Evolutionary conservation across 257 asterid species (phyloP).

Genomic region (Solanum raphanifolium): DNA sequence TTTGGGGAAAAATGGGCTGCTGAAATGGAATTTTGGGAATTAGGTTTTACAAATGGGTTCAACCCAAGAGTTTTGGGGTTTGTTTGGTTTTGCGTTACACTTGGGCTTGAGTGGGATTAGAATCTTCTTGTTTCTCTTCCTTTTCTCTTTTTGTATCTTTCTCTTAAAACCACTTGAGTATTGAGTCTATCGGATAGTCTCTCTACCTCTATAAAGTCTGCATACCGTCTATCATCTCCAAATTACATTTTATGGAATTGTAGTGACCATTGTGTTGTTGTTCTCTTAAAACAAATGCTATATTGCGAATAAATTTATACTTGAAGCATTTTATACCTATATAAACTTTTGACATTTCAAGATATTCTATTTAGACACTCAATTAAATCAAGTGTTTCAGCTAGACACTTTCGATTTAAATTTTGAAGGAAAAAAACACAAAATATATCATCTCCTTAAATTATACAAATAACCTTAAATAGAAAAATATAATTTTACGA

Average conservation of each 20-base stretch:
- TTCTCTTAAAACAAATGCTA: neutral
- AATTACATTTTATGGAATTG: too few species aligned
- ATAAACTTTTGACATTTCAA: too few species aligned
- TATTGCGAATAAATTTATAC: too few species aligned
- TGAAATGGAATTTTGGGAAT: neutral
- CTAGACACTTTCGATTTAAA: too few species aligned
- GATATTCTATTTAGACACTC: neutral
- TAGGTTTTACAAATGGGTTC: neutral
- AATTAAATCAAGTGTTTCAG: too few species aligned
- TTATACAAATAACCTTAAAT: neutral
- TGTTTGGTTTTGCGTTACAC: neutral
- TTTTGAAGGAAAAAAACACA: too few species aligned
- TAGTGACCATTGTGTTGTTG: neutral
- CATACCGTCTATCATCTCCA: rapidly evolving
- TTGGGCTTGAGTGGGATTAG: neutral
- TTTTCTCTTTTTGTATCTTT: too few species aligned
- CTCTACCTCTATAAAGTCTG: rapidly evolving
- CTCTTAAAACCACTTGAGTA: neutral
- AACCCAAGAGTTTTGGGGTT: neutral
- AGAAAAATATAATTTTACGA: neutral
- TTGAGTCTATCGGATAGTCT: neutral
- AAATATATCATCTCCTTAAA: neutral
- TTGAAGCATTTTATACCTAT: neutral
- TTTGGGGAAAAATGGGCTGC: neutral
- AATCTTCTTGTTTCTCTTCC: neutral